Conservation (phyloP, 2,329 filamentous ascomycete genomes). For the Colletotrichum viniferum region DNA sequence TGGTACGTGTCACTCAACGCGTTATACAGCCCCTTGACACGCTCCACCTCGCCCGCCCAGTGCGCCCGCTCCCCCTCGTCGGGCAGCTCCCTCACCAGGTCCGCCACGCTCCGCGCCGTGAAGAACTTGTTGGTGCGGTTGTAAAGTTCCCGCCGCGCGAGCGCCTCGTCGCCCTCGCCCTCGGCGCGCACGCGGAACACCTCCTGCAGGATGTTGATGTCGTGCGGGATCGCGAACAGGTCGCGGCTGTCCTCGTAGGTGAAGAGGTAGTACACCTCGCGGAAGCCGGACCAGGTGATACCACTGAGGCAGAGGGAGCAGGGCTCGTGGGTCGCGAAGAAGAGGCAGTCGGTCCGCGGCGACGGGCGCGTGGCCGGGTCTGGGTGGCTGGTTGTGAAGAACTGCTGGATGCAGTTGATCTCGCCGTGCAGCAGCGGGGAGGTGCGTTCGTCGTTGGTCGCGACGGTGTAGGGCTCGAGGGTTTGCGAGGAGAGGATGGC, state of each 20-base stretch:
- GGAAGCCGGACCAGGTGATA: slow-evolving; percentile 63
- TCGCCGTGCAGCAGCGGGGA: slow-evolving; percentile 64
- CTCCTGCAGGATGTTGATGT: slow-evolving; percentile 60
- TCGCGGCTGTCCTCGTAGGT: slow-evolving; percentile 64
- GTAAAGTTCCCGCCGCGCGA: slow-evolving; percentile 49
- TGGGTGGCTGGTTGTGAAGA: slow-evolving; percentile 48
- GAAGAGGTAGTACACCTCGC: slow-evolving; percentile 62
- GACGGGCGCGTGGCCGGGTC: slow-evolving; percentile 40
- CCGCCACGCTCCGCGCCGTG: slow-evolving; percentile 43
- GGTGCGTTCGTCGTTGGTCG: slow-evolving; percentile 59
- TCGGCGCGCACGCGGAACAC: slow-evolving; percentile 55
- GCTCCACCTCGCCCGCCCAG: slow-evolving; percentile 45
- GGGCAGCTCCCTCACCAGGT: slow-evolving; percentile 41
- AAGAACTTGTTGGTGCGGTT: slow-evolving; percentile 64
- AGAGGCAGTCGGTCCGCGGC: slow-evolving; percentile 53
- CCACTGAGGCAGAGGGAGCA: slow-evolving; percentile 62
- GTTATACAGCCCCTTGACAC: slow-evolving; percentile 54
- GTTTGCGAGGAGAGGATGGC: slow-evolving; percentile 51
- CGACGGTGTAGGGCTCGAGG: slow-evolving; percentile 49
- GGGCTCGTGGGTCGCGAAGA: slow-evolving; percentile 64
- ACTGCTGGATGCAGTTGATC: slow-evolving; percentile 64
- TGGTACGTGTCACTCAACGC: slow-evolving; percentile 53
- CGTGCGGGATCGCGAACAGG: slow-evolving; percentile 59
- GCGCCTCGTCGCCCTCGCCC: slow-evolving; percentile 39
- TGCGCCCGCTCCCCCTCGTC: slow-evolving; percentile 38